phyloP scores from a whole-genome alignment of 208 protist genomes.

The Crithidia brevicula region DNA sequence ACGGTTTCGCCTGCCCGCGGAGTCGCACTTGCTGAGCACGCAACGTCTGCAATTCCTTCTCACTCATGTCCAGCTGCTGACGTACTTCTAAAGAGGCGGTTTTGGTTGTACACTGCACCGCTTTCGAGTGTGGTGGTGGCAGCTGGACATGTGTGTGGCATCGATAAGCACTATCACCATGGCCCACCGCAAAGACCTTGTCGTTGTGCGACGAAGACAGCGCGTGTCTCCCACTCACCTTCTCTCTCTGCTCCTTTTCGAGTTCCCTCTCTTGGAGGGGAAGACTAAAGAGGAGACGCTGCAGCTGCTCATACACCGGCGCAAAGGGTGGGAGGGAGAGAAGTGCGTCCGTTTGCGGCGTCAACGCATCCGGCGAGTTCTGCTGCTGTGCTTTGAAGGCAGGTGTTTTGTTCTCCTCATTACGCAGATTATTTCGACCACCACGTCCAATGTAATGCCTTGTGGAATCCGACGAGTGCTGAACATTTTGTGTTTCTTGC shows the following conservation, averaged over 20 bases:
- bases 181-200: background rate
- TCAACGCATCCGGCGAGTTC: no score
- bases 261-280: background rate
- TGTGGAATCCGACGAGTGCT: no score
- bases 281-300: background rate
- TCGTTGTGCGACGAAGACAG: constrained; percentile 3
- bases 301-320: background rate
- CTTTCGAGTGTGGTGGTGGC: constrained; percentile 16
- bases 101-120: background rate
- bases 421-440: background rate
- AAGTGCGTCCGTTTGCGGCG: background rate
- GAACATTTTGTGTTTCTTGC: background rate
- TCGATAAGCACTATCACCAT: constrained; percentile 5
- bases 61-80: constrained; percentile 21
- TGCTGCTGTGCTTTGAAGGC: background rate
- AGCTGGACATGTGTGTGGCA: constrained; percentile 3
- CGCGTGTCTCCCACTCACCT: background rate
- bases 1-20: no score
- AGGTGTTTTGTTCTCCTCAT: background rate
- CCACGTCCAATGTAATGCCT: background rate
- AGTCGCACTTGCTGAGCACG: constrained; percentile 10
- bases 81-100: background rate
- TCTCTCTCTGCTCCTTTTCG: background rate
- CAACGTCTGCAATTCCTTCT: constrained; percentile 1
- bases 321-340: background rate